Evolutionary conservation across 2,329 filamentous ascomycete species (phyloP), one percentile per base, ranked within the genome.

Genomic region (Bipolaris victoriae): DNA sequence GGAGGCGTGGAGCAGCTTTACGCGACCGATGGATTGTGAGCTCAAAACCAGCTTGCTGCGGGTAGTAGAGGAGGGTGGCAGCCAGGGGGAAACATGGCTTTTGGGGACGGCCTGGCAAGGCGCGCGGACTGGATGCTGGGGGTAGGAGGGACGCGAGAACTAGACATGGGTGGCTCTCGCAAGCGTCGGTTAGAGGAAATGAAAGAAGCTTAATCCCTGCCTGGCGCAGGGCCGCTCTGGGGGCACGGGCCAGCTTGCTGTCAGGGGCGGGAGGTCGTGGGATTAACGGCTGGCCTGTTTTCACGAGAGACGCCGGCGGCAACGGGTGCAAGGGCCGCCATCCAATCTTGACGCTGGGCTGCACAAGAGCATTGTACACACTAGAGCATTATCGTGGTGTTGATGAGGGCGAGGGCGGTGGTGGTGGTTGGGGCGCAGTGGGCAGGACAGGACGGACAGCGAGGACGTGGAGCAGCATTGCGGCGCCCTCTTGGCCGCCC

Each of bases 31-130:
- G 64, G 65, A 63, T 69, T 64, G 66, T 68, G 62, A 59, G 63
- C 68, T 70, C 69, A 67, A 67, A 63, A 60, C 71, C 63, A 70
- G 72, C 74, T 75, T 73, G 71, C 73, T 75, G 70, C 66, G 68
- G 63, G 69, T 71, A 74, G 71, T 69, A 39, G 70, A 74, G 69
- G 68, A 74, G 67, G 60, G 64, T 66, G 62, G 67, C 71, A 69
- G 70, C 70, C 70, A 75, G 71, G 70, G 65, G 72, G 65, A 61
- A 62, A 62, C 58, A 62, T 67, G 68, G 69, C 66, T 74, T 74
- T 74, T 75, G 70, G 70, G 69, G 33, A 36, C 69, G 57, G 58
- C 60, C 61, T 72, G 71, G 68, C 62, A 64, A 66, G 57, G 58
- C 61, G 58, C 61, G 70, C 61, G 70, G 69, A 62, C 65, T 65